Base-by-base conservation (phyloP, 2,329 filamentous ascomycete genomes). In the Aspergillus sp. region DNA sequence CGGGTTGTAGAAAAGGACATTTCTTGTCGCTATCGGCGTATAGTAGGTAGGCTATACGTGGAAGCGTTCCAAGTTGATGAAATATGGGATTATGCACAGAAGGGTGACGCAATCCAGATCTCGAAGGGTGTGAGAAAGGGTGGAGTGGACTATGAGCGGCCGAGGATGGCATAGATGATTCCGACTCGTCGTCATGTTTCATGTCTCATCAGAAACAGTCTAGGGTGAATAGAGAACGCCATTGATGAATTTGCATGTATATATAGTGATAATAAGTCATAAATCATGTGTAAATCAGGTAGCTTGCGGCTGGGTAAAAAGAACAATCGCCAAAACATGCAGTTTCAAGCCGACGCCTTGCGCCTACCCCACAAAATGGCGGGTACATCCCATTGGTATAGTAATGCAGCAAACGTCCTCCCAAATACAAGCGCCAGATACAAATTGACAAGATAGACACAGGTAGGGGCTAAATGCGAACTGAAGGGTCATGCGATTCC, bases 31-130 rank as follows among this genome's bases (percentile, higher is more conserved):
- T 28, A 28, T 28, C 25, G 4, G 25, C 25, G 25, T 28, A 28
- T 28, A 60, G 3, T 76, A 81, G 57, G 77, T 84, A 0, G 81
- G 84, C 19, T 43, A 69, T 86, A 84, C 84, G 59, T 86, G n/a
- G 80, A 84, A 52, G 70, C 73, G 30, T 19, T 19, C 19, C 19
- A 19, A 19, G 19, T 66, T 84, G 1, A 84, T 85, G 66, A 82
- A 83, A 54, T 85, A 79, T 69, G 83, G 84, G 0, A 83, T 76
- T 1, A 82, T 84, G 81, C 34, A 15, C 11, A 15, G 9, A 41
- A 41, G 34, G 9, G 15, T 15, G 34, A 41, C 15, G 34, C 11
- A 13, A 15, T 41, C 4, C 34, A 15, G 34, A 41, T 41, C 34
- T 41, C 34, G 15, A 41, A 41, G 13, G 34, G 8, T 4, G 9